A percentile compares a stretch with the other conserved stretches of the same genome.
Evolutionary conservation across 78 protist genomes (phyloP).

Genomic region (Polysphondylium violaceum): DNA sequence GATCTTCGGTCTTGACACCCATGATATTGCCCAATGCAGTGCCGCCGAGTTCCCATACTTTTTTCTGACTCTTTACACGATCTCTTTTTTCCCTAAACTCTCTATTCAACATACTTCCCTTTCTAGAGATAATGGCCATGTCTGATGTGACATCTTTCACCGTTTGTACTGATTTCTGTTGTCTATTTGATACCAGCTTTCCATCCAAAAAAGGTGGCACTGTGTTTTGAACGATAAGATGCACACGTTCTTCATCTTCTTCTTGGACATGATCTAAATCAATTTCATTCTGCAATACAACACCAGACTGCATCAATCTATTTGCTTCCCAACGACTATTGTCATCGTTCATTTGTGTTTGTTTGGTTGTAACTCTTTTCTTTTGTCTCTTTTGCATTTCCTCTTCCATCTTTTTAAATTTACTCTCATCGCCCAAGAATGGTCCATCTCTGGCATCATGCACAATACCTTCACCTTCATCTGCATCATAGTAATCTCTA

Average conservation of each 20-base stretch:
- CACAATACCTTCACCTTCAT: conserved; percentile 80
- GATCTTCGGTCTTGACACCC: conserved; percentile 81
- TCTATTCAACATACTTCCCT: conserved; percentile 84
- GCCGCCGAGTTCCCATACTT: conserved; percentile 86
- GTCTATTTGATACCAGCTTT: conserved; percentile 65
- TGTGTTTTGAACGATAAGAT: conserved; percentile 90
- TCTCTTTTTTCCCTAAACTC: conserved; percentile 85
- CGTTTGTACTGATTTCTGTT: conserved; percentile 86
- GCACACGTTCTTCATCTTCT: conserved; percentile 52
- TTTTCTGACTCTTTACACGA: conserved; percentile 61
- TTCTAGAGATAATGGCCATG: conserved; percentile 89
- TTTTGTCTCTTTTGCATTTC: conserved; percentile 49
- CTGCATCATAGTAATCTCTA: conserved; percentile 83
- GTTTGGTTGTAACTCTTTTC: conserved; percentile 20
- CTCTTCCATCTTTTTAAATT: conserved; percentile 80
- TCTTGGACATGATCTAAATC: conserved; percentile 87
- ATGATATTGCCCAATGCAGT: conserved; percentile 82
- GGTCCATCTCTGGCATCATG: conserved; percentile 10
- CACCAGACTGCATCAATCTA: conserved; percentile 85
- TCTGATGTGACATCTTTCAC: conserved; percentile 96
- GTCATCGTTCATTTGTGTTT: conserved; percentile 78
- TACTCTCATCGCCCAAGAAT: conserved; percentile 76
- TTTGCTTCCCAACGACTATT: conserved; percentile 88
- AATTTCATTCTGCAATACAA: conserved; percentile 59
- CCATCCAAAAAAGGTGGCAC: conserved; percentile 98